These are phyloP conservation scores for Breynia disticha DNA, from an alignment of 441 rosid genomes.

Conservation along the genomic window DNA sequence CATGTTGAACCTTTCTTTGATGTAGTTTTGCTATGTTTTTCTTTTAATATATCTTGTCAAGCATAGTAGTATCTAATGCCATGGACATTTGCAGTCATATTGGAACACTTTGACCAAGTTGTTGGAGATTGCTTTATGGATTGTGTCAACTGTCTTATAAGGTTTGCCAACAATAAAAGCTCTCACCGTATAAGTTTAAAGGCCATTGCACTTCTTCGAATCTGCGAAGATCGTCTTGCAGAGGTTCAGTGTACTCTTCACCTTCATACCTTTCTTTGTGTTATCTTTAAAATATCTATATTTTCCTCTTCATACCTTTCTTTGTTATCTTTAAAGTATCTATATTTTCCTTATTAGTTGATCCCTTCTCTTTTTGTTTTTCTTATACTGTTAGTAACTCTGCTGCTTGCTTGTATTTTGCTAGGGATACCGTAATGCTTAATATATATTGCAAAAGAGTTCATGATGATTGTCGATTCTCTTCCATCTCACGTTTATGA, in stretches of 20 bases:
- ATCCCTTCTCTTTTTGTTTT: slow-evolving; percentile 3
- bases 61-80: slow-evolving; percentile 22
- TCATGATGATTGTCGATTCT: no score
- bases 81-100: slow-evolving; percentile 63
- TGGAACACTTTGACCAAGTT: slow-evolving; percentile 99
- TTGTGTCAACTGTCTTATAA: slow-evolving; percentile 95
- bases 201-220: slow-evolving; percentile 98
- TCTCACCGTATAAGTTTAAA: slow-evolving; percentile 96
- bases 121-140: slow-evolving; percentile 99
- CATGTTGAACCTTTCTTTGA: slow-evolving; percentile 8
- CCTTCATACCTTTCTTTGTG: neutral
- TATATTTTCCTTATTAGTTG: slow-evolving; percentile 2
- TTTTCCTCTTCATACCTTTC: neutral
- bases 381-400: neutral
- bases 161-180: slow-evolving; percentile 92
- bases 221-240: slow-evolving; percentile 98
- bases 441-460: no score
- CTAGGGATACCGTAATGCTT: no score
- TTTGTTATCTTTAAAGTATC: no score
- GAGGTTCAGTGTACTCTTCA: slow-evolving; percentile 48
- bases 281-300: no score
- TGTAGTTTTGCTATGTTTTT: slow-evolving; percentile 7
- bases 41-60: slow-evolving; percentile 1
- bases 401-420: neutral
- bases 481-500: neutral